phyloP scores from a whole-genome alignment of 148 eudicot genomes.

The Vaccinium darrowii region DNA sequence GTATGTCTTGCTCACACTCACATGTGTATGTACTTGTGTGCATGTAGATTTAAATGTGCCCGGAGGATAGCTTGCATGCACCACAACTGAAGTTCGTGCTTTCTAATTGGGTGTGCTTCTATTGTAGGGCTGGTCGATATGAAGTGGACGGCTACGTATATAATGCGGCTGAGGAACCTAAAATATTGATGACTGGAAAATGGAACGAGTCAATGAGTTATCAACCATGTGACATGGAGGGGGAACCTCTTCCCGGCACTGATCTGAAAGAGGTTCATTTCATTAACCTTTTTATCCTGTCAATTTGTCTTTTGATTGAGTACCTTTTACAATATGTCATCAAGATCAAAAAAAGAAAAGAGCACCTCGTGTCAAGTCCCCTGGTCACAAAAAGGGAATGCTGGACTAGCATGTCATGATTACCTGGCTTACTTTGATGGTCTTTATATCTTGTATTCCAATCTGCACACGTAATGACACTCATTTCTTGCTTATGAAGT shows the following conservation, averaged over 20 bases:
- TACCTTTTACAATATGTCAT: not conserved
- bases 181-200: constrained; percentile 83
- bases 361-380: not conserved
- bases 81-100: not conserved
- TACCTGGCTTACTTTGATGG: not conserved
- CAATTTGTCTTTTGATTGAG: not conserved
- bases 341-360: not conserved
- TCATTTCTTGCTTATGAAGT: not conserved
- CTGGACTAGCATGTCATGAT: constrained; percentile 1
- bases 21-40: no score
- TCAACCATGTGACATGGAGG: constrained; percentile 90
- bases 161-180: constrained; percentile 83
- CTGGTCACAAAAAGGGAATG: not conserved
- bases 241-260: constrained; percentile 83
- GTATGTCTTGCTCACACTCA: not conserved
- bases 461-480: not conserved
- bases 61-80: not conserved
- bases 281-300: constrained; percentile 2
- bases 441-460: not conserved
- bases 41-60: not conserved
- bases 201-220: constrained; percentile 84
- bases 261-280: constrained; percentile 74
- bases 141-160: constrained; percentile 95
- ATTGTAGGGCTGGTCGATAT: constrained; percentile 77
- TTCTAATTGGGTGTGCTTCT: constrained; percentile 7